phyloP scores from a whole-genome alignment of 2,329 filamentous ascomycete genomes.

The Gnomoniopsis sp. region DNA sequence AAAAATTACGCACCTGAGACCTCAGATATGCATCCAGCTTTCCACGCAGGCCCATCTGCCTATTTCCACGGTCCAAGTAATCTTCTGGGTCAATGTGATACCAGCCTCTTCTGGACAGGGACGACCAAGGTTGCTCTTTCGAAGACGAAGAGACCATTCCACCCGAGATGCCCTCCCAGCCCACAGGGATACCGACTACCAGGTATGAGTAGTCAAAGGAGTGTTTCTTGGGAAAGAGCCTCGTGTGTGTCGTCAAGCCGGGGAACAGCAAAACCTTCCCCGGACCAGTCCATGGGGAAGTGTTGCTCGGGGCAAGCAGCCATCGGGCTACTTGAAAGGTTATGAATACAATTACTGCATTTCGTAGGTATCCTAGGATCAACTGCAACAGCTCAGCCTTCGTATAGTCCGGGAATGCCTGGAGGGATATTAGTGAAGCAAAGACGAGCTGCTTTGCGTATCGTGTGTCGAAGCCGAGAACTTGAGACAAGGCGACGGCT shows the following conservation, averaged over 20 bases:
- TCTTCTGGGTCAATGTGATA: constrained; percentile 57
- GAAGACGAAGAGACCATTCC: constrained; percentile 50
- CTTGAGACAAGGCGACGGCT: background rate
- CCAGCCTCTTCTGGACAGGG: constrained; percentile 38
- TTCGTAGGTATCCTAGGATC: background rate
- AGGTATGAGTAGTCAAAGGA: constrained; percentile 70
- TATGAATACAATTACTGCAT: background rate
- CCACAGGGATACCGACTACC: constrained; percentile 63
- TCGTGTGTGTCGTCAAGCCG: constrained; percentile 60
- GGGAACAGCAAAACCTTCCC: constrained; percentile 55
- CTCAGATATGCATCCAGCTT: constrained; percentile 61
- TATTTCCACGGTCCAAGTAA: constrained; percentile 55
- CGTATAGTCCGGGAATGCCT: background rate
- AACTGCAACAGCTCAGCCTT: background rate
- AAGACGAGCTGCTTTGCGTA: constrained; percentile 8
- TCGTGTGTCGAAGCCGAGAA: constrained; percentile 8
- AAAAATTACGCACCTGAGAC: constrained; percentile 46
- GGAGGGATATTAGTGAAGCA: background rate
- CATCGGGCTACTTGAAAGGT: background rate
- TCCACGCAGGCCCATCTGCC: constrained; percentile 51
- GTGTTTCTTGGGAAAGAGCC: constrained; percentile 65
- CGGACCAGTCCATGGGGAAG: constrained; percentile 11
- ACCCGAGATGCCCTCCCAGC: constrained; percentile 53
- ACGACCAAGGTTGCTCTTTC: constrained; percentile 17
- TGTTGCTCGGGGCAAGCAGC: background rate